Evolutionary conservation across 257 asterid genomes (phyloP).

Genomic region (Solanum habrochaites): DNA sequence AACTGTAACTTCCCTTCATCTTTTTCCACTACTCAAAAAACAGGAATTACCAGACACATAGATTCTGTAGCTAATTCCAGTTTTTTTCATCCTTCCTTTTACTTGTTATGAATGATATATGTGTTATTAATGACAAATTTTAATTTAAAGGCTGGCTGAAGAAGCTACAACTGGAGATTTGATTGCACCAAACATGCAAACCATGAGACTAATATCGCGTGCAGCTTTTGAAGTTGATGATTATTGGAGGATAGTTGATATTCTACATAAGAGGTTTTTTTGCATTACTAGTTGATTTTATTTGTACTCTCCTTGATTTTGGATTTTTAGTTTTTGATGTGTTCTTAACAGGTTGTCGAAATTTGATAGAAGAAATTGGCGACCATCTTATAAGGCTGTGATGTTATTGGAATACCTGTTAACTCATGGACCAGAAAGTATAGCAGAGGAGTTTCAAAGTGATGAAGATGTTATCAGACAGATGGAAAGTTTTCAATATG

Average conservation of each 20-base stretch:
- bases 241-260: slow-evolving; percentile 60
- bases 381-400: slow-evolving; percentile 56
- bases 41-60: background rate
- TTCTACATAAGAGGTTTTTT: slow-evolving; percentile 54
- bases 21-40: background rate
- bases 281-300: background rate
- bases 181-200: slow-evolving; percentile 35
- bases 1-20: slow-evolving; percentile 32
- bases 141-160: slow-evolving; percentile 48
- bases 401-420: slow-evolving; percentile 59
- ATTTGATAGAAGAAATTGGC: slow-evolving; percentile 58
- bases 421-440: slow-evolving; percentile 71
- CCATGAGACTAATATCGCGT: slow-evolving; percentile 62
- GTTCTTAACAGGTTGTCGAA: slow-evolving; percentile 35
- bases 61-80: background rate
- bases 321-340: background rate
- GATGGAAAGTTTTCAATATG: slow-evolving; percentile 37
- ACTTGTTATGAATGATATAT: background rate
- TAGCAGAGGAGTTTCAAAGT: slow-evolving; percentile 62
- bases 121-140: background rate
- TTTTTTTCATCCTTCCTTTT: background rate
- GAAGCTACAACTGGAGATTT: slow-evolving; percentile 62
- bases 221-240: slow-evolving; percentile 93
- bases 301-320: background rate
- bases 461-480: slow-evolving; percentile 40